Evolutionary conservation across 2,329 filamentous ascomycete genomes (phyloP), one percentile per base, ranked within the genome.

Genomic region (Cercospora nicotianae): DNA sequence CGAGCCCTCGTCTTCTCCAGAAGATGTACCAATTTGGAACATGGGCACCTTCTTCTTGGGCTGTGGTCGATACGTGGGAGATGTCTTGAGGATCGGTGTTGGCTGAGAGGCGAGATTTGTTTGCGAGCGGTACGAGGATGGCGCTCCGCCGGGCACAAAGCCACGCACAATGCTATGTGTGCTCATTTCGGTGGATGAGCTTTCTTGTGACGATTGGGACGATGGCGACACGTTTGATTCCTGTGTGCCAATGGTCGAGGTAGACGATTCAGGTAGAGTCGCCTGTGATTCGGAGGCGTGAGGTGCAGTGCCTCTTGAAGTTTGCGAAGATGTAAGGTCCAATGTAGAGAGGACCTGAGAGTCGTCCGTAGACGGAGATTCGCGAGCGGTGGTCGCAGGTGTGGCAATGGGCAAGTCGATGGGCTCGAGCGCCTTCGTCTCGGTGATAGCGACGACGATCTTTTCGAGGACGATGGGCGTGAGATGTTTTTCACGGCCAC

Each of bases 401-500:
- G 69, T 69, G 16, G 75, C 68, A 67, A 77, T 73, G 31, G 75
- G 72, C 65, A 80, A 79, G 61, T 85, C 81, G 42, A 88, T 79
- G 4, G 87, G 87, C 75, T 87, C 84, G 23, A 94, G 83, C 57
- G 86, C 86, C 79, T 89, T 89, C 80, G 92, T 93, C 80, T 95
- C 91, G 80, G 96, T 92, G 77, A 97, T 97, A 45, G 90, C 93
- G 66, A 91, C 88, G 51, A 97, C 92, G 87, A 98, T 96, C 83
- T 96, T 96, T 80, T 97, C 93, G 31, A 98, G 86, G 75, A 95
- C 92, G 76, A 92, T 87, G 6, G 94, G 93, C n/a, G 93, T 96
- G 73, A 97, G 94, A 81, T 97, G 94, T 76, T 92, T 91, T 72
- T 95, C 91, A 65, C 85, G 88, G 72, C 89, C 90, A 71, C 91